Percentiles rank a stretch among this genome's conserved stretches.
phyloP scores from a whole-genome alignment of 2,329 filamentous ascomycete genomes.

The Teratosphaeria nubilosa region DNA sequence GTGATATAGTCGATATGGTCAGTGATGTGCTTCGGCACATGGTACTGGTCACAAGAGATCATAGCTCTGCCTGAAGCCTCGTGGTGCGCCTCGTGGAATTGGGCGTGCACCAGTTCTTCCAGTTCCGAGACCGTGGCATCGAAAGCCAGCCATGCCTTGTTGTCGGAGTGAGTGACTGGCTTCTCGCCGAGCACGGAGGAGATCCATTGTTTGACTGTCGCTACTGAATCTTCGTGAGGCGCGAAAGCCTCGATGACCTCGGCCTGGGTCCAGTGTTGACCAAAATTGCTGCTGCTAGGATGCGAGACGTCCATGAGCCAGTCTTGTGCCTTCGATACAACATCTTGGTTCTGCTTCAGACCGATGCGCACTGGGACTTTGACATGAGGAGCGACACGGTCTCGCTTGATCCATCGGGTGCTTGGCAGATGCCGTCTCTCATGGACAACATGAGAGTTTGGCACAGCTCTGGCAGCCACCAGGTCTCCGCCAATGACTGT shows the following conservation, averaged over 20 bases:
- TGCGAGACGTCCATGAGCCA: constrained; percentile 12
- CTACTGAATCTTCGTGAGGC: constrained; percentile 15
- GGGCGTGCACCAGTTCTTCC: constrained; percentile 18
- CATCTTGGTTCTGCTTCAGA: constrained; percentile 9
- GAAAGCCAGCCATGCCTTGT: constrained; percentile 26
- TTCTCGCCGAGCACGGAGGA: constrained; percentile 9
- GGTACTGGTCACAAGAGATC: constrained; percentile 14
- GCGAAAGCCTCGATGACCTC: constrained; percentile 16
- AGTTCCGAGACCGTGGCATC: constrained; percentile 19
- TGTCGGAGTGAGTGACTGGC: constrained; percentile 21
- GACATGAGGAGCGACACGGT: constrained; percentile 3
- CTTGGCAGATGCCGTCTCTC: constrained; percentile 5
- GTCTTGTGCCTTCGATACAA: constrained; percentile 4
- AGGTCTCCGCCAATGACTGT: background rate
- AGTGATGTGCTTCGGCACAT: constrained; percentile 13
- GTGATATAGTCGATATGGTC: constrained; percentile 21
- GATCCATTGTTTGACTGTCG: constrained; percentile 18
- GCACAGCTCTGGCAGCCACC: background rate
- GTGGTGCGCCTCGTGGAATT: constrained; percentile 20
- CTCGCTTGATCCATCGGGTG: constrained; percentile 6
- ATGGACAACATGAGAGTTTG: constrained; percentile 7
- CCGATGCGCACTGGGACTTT: constrained; percentile 12
- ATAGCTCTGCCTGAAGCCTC: constrained; percentile 9
- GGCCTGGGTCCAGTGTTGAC: constrained; percentile 6
- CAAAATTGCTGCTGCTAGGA: constrained; percentile 2